Base-by-base conservation (phyloP, 352 stramenopile genomes). In the Hyaloperonospora arabidopsidis region DNA sequence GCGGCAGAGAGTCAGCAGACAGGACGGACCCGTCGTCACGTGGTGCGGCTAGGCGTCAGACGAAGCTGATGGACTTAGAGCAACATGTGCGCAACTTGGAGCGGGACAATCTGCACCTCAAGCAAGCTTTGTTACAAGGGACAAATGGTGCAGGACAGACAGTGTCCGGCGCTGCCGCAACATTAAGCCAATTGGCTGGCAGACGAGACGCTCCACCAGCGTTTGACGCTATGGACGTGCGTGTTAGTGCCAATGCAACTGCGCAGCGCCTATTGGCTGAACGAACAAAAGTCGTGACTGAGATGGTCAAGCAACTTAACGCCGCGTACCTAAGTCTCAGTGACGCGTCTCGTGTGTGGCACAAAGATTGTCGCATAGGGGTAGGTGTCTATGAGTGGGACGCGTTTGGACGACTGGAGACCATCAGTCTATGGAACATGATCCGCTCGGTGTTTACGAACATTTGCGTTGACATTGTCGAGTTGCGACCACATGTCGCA, bases 241-340 rank as follows among this genome's bases (percentile, higher is more conserved):
- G n/a, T n/a, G n/a, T n/a, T n/a, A 25, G 49, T 36, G 39, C 45
- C 2, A 65, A 69, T 19, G 76, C 76, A 10, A 73, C 63, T 48
- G 66, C 70, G 15, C 70, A 86, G 58, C 62, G 72, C 28, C 61
- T 81, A 45, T 61, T 90, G 44, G 73, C 67, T 2, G 74, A 86
- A 45, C 75, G 79, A 38, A 90, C 74, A n/a, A 81, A 79, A 28
- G 66, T 90, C 15, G 79, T 90, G 49, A 84, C 79, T 15, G 78
- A 88, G 57, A 90, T 90, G 79, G 79, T 90, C 23, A 76, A 87
- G 51, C 75, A 80, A 46, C 66, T 90, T 3, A 90, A 90, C 55
- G 72, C 74, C 12, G 54, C 76, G 22, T 83, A 80, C 52, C 49
- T 90, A 43, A 87, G 76, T 64, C 63, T 90, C 4, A 70, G 69